Conservation (phyloP, 2,329 filamentous ascomycete genomes). For the Fusarium buxicola region DNA sequence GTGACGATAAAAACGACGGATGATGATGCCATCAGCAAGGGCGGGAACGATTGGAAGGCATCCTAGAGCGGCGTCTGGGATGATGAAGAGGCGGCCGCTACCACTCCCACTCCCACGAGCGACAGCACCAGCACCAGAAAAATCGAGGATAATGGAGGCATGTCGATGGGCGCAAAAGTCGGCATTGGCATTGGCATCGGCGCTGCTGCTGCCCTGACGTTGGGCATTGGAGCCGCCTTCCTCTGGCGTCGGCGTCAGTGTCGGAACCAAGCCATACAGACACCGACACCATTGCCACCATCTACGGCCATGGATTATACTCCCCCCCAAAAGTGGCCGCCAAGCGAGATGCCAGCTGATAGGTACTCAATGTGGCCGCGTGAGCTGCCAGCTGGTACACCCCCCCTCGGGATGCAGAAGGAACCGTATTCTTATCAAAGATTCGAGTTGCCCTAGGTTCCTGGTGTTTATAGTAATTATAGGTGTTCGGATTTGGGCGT, state of each 20-base stretch:
- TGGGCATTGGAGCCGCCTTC: neutral
- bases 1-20: constrained; percentile 4
- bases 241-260: neutral
- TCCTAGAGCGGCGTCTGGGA: constrained; percentile 28
- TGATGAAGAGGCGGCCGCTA: neutral
- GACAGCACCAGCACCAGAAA: neutral
- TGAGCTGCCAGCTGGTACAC: neutral
- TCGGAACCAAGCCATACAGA: neutral
- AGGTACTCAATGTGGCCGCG: constrained; percentile 1
- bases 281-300: neutral
- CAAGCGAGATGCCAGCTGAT: neutral
- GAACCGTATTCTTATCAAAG: neutral
- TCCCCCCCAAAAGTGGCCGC: neutral
- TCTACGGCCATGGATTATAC: neutral
- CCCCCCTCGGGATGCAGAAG: neutral
- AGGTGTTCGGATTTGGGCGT: too few relatives aligned
- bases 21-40: constrained; percentile 13
- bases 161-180: neutral
- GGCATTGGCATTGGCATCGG: neutral
- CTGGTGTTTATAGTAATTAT: neutral
- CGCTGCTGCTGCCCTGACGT: neutral
- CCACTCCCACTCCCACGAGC: constrained; percentile 1
- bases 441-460: neutral
- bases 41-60: constrained; percentile 27
- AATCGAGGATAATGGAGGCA: neutral